Base-by-base conservation (phyloP, 1,284 basidiomycete genomes). In the Microbotryum lychnidis-dioicae region DNA sequence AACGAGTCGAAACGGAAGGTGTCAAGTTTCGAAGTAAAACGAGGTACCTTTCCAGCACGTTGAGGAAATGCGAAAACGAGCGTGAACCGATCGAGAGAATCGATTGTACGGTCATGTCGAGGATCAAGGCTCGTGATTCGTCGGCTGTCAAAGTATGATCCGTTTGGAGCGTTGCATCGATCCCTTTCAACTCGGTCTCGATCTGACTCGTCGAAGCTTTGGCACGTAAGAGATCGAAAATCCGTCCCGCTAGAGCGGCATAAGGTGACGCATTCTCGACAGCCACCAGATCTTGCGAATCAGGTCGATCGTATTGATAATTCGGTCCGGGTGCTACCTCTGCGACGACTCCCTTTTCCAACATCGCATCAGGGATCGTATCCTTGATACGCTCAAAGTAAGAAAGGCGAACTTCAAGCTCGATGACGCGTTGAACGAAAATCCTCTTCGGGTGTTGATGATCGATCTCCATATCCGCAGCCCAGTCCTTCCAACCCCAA, bases 401-500 rank as follows among this genome's bases (percentile, higher is more conserved):
- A 14, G 91, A 86, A 61, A 98, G 76, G 6, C 96, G 84, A 49
- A 94, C 84, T 76, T 98, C 96, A 56, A 90, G 82, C 73, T 97
- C 92, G 27, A 94, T 78, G 1, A 90, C 84, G 14, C 89, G 81
- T n/a, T 87, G 84, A 76, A 94, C 87, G 75, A 97, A 94, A 1
- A 84, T 81, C 18, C 89, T 83, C 70, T 86, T 89, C 0, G 94
- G 93, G 73, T 97, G 92, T 52, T 69, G 66, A 33, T 67, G 44
- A 1, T 47, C 48, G 12, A 60, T 37, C 25, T 69, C 68, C 66
- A 69, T 69, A 54, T 67, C 66, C 8, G 42, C 42, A 16, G 60
- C 66, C 94, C 96, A 99, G 81, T 98, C 96, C 72, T 91, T 92
- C 96, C 96, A 99, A n/a, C 93, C 91, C 96, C 96, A 99, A 70